Percentiles rank a stretch among this genome's conserved stretches.
Evolutionary conservation across 106 monocot genomes (phyloP).

Genomic region (Gastrodia elata): DNA sequence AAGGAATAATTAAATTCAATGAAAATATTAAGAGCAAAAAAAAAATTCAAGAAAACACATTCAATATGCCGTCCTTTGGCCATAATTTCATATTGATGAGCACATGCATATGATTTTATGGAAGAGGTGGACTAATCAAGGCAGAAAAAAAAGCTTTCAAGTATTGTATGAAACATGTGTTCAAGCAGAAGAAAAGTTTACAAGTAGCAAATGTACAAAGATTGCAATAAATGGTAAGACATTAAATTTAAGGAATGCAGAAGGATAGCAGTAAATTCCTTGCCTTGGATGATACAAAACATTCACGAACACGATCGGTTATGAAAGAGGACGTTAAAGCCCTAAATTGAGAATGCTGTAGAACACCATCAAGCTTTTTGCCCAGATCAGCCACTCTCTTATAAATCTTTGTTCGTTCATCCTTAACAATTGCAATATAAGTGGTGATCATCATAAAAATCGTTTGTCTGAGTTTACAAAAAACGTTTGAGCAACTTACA

Average conservation of each 20-base stretch:
- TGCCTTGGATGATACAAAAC: conserved; percentile 48
- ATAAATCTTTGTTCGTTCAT: conserved; percentile 62
- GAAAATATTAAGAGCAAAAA: background rate
- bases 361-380: conserved; percentile 43
- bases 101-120: background rate
- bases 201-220: background rate
- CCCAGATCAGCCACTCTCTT: conserved; percentile 44
- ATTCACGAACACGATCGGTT: conserved; percentile 36
- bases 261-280: conserved; percentile 1
- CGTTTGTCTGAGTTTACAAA: background rate
- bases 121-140: background rate
- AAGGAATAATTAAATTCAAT: background rate
- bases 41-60: background rate
- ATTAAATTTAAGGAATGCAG: background rate
- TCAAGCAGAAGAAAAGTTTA: background rate
- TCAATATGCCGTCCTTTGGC: background rate
- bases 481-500: conserved; percentile 34
- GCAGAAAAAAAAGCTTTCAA: background rate
- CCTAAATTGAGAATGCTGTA: conserved; percentile 31
- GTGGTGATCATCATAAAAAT: background rate
- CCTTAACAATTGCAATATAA: conserved; percentile 25
- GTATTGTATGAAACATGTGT: background rate
- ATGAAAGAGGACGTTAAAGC: conserved; percentile 28
- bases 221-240: background rate
- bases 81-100: background rate